Evolutionary conservation across 495 filamentous ascomycete genomes (phyloP).

Genomic region (Immersiella caudata): DNA sequence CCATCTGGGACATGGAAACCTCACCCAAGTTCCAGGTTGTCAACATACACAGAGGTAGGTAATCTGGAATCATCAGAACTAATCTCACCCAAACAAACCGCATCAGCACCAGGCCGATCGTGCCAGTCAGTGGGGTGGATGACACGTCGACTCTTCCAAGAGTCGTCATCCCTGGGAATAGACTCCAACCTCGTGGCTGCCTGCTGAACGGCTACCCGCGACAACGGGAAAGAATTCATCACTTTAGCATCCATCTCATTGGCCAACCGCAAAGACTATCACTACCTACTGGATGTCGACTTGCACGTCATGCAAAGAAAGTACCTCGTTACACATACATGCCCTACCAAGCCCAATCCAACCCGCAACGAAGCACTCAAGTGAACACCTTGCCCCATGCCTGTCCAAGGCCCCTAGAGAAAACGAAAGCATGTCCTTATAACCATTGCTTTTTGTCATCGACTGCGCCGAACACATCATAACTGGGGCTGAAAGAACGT

Average conservation of each 20-base stretch:
- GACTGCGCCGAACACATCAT: background rate
- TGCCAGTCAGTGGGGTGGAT: too few relatives aligned
- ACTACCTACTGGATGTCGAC: background rate
- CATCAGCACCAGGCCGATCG: too few relatives aligned
- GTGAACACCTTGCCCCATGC: background rate
- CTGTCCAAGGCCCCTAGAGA: background rate
- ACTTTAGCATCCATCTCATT: background rate
- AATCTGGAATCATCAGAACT: too few relatives aligned
- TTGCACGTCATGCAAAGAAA: background rate
- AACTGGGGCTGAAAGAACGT: background rate
- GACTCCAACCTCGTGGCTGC: too few relatives aligned
- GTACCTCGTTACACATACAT: background rate
- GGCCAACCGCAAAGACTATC: background rate
- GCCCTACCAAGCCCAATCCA: background rate
- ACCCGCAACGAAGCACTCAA: background rate
- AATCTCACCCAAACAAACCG: too few relatives aligned
- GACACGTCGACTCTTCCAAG: too few relatives aligned
- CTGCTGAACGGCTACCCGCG: too few relatives aligned
- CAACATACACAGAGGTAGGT: too few relatives aligned
- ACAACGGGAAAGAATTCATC: background rate
- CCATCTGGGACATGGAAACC: too few relatives aligned
- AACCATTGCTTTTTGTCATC: background rate
- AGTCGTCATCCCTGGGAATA: too few relatives aligned
- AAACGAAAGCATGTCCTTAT: background rate
- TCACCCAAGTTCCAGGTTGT: too few relatives aligned